A percentile compares a stretch with the other conserved stretches of the same genome.
phyloP scores from a whole-genome alignment of 257 asterid genomes.

The Solanum pinnatisectum region DNA sequence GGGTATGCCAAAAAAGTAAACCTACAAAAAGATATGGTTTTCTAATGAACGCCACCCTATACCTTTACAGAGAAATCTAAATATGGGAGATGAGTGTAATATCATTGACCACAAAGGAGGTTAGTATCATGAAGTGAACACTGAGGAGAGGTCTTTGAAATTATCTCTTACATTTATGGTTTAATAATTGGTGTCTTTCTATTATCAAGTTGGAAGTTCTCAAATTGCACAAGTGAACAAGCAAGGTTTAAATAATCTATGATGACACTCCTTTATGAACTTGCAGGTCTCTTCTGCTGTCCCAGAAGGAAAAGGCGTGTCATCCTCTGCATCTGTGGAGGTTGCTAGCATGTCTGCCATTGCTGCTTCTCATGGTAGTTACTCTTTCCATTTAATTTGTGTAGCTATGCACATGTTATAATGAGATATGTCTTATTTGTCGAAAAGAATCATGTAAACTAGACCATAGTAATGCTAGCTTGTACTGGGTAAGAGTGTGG shows the following conservation, averaged over 20 bases:
- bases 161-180: not conserved
- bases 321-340: constrained; percentile 95
- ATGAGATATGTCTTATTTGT: not conserved
- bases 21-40: not conserved
- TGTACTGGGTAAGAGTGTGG: not conserved
- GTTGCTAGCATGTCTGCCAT: constrained; percentile 96
- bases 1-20: not conserved
- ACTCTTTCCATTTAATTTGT: not conserved
- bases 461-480: not conserved
- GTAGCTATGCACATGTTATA: not conserved
- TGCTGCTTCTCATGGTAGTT: constrained; percentile 85
- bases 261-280: not conserved
- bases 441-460: not conserved
- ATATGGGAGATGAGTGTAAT: not conserved
- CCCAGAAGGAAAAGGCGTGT: constrained; percentile 99
- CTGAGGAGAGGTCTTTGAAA: not conserved
- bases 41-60: not conserved
- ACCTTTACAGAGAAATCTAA: not conserved
- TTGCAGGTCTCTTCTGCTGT: constrained; percentile 95
- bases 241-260: not conserved
- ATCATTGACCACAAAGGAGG: not conserved
- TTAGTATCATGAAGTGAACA: not conserved
- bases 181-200: not conserved
- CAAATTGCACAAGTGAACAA: not conserved
- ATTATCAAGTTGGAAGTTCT: not conserved